phyloP scores from a whole-genome alignment of 208 protist genomes.

The Wallacemonas sp. region DNA sequence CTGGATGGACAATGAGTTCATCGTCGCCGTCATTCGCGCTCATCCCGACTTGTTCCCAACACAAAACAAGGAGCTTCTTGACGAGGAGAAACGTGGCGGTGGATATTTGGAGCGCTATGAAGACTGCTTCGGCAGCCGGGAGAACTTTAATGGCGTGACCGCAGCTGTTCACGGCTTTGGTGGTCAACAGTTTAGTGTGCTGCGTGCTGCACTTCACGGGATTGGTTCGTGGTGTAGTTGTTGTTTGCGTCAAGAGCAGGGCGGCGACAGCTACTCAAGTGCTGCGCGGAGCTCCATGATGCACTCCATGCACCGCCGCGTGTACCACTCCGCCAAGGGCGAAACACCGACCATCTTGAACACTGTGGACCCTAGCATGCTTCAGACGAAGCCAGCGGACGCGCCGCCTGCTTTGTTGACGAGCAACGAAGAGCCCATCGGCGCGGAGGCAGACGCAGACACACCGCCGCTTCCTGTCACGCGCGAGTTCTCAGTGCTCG shows the following conservation, averaged over 20 bases:
- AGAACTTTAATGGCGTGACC: constrained; percentile 60
- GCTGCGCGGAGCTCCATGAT: not conserved
- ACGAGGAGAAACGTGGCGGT: constrained; percentile 60
- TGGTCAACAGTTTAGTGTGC: constrained; percentile 45
- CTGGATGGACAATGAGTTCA: constrained; percentile 88
- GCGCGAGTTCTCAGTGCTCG: constrained; percentile 7
- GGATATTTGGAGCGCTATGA: constrained; percentile 59
- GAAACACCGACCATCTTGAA: constrained; percentile 15
- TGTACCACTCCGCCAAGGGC: constrained; percentile 11
- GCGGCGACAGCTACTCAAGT: not conserved
- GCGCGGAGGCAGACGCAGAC: no score
- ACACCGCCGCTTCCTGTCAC: not conserved
- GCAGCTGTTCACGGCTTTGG: constrained; percentile 71
- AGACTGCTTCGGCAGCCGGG: constrained; percentile 68
- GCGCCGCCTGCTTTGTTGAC: not conserved
- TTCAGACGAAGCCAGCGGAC: not conserved
- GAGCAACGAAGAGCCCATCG: not conserved
- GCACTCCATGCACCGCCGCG: constrained; percentile 12
- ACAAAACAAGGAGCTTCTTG: constrained; percentile 53
- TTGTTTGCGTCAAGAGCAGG: not conserved
- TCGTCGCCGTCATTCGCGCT: constrained; percentile 66
- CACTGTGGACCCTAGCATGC: not conserved
- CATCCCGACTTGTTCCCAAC: constrained; percentile 44
- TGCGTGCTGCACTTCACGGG: constrained; percentile 9
- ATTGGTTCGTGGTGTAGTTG: constrained; percentile 11